phyloP scores from a whole-genome alignment of 805 yeast genomes.

The Phaffomyces antillensis region DNA sequence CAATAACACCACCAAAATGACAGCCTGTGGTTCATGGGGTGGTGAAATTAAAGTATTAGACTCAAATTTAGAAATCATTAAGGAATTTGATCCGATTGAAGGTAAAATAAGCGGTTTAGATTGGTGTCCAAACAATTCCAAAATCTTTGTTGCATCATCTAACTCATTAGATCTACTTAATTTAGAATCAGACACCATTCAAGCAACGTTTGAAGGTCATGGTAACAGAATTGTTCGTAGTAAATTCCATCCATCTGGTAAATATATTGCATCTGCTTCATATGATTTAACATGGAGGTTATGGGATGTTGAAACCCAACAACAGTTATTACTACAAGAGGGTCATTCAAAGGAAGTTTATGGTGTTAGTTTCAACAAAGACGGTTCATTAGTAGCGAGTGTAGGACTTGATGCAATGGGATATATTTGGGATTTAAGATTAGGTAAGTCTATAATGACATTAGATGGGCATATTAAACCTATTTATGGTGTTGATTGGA shows the following conservation, averaged over 20 bases:
- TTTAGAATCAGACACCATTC: constrained; percentile 4
- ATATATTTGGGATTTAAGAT: constrained; percentile 79
- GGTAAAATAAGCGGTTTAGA: constrained; percentile 69
- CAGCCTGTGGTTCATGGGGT: constrained; percentile 80
- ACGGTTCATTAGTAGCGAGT: constrained; percentile 69
- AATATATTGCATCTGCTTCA: constrained; percentile 60
- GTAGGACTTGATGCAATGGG: constrained; percentile 75
- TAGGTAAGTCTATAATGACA: constrained; percentile 56
- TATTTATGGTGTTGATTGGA: constrained; percentile 66
- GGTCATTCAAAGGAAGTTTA: constrained; percentile 78
- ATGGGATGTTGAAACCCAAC: constrained; percentile 59
- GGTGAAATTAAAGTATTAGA: constrained; percentile 57
- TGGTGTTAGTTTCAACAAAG: constrained; percentile 56
- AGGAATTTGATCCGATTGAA: constrained; percentile 26
- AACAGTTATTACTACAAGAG: constrained; percentile 62
- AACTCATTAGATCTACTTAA: constrained; percentile 37
- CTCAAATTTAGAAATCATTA: constrained; percentile 27
- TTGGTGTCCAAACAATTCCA: constrained; percentile 40
- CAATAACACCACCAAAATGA: constrained; percentile 26
- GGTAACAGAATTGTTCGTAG: constrained; percentile 49
- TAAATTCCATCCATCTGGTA: constrained; percentile 58
- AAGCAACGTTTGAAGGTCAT: constrained; percentile 35
- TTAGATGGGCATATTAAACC: constrained; percentile 67
- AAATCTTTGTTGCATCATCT: constrained; percentile 38
- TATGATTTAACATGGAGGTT: constrained; percentile 83